A percentile compares a stretch with the other conserved stretches of the same genome.
phyloP scores from a whole-genome alignment of 257 asterid genomes.

The Phtheirospermum japonicum region DNA sequence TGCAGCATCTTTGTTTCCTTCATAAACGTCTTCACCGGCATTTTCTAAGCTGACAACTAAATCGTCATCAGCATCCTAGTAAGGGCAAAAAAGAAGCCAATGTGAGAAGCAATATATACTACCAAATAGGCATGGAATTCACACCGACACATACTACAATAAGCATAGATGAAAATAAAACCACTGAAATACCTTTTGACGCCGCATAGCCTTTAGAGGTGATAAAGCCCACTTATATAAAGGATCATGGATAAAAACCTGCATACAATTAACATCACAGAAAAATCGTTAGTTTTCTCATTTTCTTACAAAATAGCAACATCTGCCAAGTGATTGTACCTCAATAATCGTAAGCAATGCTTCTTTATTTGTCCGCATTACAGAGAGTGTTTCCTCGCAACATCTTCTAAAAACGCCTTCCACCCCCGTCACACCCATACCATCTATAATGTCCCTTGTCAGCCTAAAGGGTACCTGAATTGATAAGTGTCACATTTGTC shows the following conservation, averaged over 20 bases:
- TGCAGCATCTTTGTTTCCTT: slow-evolving; percentile 98
- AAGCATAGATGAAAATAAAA: slow-evolving; percentile 12
- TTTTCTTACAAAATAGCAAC: slow-evolving; percentile 2
- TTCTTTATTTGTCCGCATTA: slow-evolving; percentile 93
- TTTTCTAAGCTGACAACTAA: slow-evolving; percentile 65
- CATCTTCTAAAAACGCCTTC: slow-evolving; percentile 98
- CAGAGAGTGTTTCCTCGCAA: slow-evolving; percentile 94
- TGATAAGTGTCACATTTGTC: slow-evolving; percentile 19
- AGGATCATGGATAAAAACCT: slow-evolving; percentile 99
- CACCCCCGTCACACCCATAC: slow-evolving; percentile 97
- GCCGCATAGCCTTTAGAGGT: slow-evolving; percentile 95
- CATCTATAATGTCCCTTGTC: slow-evolving; percentile 89
- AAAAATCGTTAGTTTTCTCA: slow-evolving; percentile 23
- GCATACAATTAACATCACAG: slow-evolving; percentile 29
- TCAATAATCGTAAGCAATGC: slow-evolving; percentile 93
- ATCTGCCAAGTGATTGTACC: slow-evolving; percentile 39
- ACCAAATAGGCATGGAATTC: slow-evolving; percentile 1
- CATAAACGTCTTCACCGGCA: slow-evolving; percentile 68
- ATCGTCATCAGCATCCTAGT: slow-evolving; percentile 77
- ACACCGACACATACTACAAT: slow-evolving; percentile 9
- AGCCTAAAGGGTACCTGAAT: slow-evolving; percentile 90
- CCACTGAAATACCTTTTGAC: slow-evolving; percentile 68
- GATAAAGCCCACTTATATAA: slow-evolving; percentile 97
- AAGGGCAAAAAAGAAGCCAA: slow-evolving; percentile 26
- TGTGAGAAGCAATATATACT: slow-evolving; percentile 24